These are phyloP conservation scores for Silybum marianum DNA, from an alignment of 129 eudicot species.

Conservation along the genomic window DNA sequence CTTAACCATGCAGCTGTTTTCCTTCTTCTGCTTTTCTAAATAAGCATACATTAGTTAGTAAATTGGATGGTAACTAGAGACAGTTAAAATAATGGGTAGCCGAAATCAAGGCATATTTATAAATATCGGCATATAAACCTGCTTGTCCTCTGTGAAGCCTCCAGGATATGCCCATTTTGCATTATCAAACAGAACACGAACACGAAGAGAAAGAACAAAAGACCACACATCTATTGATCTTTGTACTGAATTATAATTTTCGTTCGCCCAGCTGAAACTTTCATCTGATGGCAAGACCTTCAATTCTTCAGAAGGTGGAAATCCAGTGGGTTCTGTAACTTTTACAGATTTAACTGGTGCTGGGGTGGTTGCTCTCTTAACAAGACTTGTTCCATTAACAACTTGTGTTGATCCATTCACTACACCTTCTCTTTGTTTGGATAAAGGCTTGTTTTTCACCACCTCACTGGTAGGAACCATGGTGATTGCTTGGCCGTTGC, in stretches of 20 bases:
- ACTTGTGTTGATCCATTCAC: slow-evolving; percentile 45
- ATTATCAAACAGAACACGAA: slow-evolving; percentile 81
- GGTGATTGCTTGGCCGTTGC: slow-evolving; percentile 54
- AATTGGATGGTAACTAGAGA: neutral
- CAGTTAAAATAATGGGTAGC: neutral
- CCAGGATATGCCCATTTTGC: slow-evolving; percentile 91
- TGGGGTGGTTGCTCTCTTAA: slow-evolving; percentile 47
- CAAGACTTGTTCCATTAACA: slow-evolving; percentile 51
- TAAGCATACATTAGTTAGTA: neutral
- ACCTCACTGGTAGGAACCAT: slow-evolving; percentile 76
- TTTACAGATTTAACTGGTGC: slow-evolving; percentile 36
- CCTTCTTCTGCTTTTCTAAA: slow-evolving; percentile 70
- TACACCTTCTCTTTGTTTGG: slow-evolving; percentile 23
- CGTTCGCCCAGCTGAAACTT: slow-evolving; percentile 91
- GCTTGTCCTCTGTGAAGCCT: slow-evolving; percentile 87
- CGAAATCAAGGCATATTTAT: slow-evolving; percentile 1
- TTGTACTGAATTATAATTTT: slow-evolving; percentile 78
- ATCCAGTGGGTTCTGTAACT: slow-evolving; percentile 40
- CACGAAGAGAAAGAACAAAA: slow-evolving; percentile 80
- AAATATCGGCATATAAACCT: slow-evolving; percentile 42
- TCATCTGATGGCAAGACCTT: slow-evolving; percentile 82
- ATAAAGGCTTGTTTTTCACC: slow-evolving; percentile 34
- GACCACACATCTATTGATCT: slow-evolving; percentile 94
- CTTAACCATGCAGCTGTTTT: slow-evolving; percentile 92
- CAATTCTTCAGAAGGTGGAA: slow-evolving; percentile 65